These are phyloP conservation scores for Hibiscus tridactylites DNA, from an alignment of 345 rosid species.

Conservation along the genomic window DNA sequence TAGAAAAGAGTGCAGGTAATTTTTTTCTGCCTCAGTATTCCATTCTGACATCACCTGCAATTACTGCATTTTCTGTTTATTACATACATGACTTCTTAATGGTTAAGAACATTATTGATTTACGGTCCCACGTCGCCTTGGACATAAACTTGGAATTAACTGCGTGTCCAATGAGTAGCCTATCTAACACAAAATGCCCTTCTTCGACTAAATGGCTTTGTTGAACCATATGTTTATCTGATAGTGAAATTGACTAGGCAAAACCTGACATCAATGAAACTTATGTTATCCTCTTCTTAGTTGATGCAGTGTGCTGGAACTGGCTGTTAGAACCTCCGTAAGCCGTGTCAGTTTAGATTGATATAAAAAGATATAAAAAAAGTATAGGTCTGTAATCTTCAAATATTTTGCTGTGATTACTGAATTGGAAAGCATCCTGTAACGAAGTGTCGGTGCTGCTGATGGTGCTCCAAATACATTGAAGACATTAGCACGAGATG, in stretches of 20 bases:
- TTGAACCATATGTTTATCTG: no score
- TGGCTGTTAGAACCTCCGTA: slow-evolving; percentile 28
- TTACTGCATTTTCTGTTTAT: neutral
- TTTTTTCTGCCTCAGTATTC: neutral
- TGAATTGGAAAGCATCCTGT: slow-evolving; percentile 40
- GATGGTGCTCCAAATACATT: slow-evolving; percentile 18
- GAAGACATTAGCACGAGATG: slow-evolving; percentile 26
- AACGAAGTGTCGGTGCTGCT: slow-evolving; percentile 35
- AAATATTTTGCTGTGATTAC: slow-evolving; percentile 25
- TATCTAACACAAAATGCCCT: no score
- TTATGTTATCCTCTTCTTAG: neutral
- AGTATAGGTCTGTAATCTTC: slow-evolving; percentile 24
- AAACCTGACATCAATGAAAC: neutral
- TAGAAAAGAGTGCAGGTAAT: slow-evolving; percentile 35
- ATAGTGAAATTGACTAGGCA: no score
- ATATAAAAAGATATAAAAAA: slow-evolving; percentile 13
- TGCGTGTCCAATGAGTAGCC: no score
- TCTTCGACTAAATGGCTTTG: no score
- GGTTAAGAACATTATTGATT: no score
- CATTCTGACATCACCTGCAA: neutral
- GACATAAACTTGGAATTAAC: no score
- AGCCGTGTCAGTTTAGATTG: slow-evolving; percentile 21
- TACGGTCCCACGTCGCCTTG: no score
- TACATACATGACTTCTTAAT: no score
- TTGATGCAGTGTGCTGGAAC: slow-evolving; percentile 29